phyloP scores from a whole-genome alignment of 768 basidiomycete species.

The Mycena amicta region DNA sequence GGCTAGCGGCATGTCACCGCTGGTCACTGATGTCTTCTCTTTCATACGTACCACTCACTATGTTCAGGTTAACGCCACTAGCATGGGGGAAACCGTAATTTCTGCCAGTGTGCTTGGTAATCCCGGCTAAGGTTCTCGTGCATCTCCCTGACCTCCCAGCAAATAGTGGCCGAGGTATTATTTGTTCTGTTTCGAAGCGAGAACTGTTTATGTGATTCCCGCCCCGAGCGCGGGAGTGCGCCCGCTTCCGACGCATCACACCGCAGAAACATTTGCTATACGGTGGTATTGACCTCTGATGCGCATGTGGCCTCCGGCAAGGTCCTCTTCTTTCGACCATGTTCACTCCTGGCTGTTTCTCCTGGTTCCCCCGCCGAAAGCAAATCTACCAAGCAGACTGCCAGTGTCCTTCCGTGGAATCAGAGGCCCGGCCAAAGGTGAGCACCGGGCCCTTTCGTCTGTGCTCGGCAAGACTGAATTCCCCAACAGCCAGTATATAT shows the following conservation, averaged over 20 bases:
- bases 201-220: background rate
- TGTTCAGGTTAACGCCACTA: too few species aligned
- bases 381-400: conserved; percentile 11
- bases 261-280: conserved; percentile 4
- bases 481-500: conserved; percentile 3
- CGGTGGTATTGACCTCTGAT: background rate
- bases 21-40: background rate
- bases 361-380: conserved; percentile 29
- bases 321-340: conserved; percentile 13
- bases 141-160: too few species aligned
- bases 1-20: background rate
- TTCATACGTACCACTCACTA: background rate
- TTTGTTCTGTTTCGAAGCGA: too few species aligned
- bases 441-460: background rate
- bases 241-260: conserved; percentile 5
- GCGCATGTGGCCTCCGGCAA: background rate
- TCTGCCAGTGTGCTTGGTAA: too few species aligned
- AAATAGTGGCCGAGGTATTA: too few species aligned
- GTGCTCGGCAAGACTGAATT: background rate
- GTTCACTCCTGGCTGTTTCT: conserved; percentile 37
- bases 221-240: conserved; percentile 5
- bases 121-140: too few species aligned
- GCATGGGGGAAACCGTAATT: too few species aligned
- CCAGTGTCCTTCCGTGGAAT: conserved; percentile 12
- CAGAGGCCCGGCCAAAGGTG: background rate